These are phyloP conservation scores for Calonectria pauciramosa DNA, from an alignment of 2,329 filamentous ascomycete genomes.

Conservation along the genomic window DNA sequence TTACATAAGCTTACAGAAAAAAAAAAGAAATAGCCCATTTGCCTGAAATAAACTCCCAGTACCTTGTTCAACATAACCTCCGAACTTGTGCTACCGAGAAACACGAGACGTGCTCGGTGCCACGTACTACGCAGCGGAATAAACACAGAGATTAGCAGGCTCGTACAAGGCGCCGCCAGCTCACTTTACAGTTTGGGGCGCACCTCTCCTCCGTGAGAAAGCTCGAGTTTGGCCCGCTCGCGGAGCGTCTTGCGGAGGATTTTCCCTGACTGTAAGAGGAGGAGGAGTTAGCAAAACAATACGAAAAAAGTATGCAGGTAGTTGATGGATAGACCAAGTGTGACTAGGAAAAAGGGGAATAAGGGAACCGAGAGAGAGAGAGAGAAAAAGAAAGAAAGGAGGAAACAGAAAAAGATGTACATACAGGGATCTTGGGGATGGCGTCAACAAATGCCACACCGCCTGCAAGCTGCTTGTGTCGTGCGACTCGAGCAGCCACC, in stretches of 20 bases:
- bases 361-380: not conserved
- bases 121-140: constrained; percentile 32
- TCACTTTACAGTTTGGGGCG: constrained; percentile 46
- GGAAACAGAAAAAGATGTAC: constrained; percentile 52
- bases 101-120: constrained; percentile 23
- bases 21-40: not conserved
- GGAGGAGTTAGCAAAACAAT: constrained; percentile 25
- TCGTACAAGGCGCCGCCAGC: constrained; percentile 40
- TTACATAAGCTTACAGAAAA: not conserved
- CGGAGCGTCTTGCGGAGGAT: constrained; percentile 72
- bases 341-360: not conserved
- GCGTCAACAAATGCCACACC: constrained; percentile 77
- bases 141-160: constrained; percentile 39
- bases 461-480: constrained; percentile 77
- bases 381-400: not conserved
- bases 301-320: not conserved
- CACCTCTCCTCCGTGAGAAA: constrained; percentile 54
- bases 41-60: not conserved
- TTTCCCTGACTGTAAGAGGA: constrained; percentile 70
- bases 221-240: constrained; percentile 69
- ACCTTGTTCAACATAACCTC: not conserved
- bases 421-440: constrained; percentile 72
- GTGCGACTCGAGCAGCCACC: constrained; percentile 73
- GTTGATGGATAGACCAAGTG: not conserved
- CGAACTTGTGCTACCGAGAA: constrained; percentile 16